A percentile compares a stretch with the other conserved stretches of the same genome.
These are phyloP conservation scores for Salix koriyanagi DNA, from an alignment of 345 rosid species.

Conservation along the genomic window DNA sequence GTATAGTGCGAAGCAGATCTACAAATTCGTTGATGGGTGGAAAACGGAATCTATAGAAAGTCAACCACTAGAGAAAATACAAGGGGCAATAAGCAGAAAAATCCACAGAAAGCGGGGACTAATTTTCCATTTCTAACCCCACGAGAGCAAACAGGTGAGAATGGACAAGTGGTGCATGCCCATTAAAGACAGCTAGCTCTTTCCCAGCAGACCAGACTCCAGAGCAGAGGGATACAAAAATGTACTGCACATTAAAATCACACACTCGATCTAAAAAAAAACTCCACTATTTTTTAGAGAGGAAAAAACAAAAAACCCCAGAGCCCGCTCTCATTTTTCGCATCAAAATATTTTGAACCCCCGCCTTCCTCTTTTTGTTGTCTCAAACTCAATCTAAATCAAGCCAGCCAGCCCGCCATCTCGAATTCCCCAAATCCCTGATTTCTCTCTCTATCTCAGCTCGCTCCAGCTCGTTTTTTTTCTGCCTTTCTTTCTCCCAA, in stretches of 20 bases:
- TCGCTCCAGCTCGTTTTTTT: too few species aligned
- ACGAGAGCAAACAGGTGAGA: too few species aligned
- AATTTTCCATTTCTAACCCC: too few species aligned
- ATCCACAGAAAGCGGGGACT: too few species aligned
- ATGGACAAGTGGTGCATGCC: too few species aligned
- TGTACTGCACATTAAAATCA: too few species aligned
- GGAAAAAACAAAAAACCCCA: background rate
- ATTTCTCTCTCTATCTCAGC: background rate
- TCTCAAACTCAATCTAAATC: background rate
- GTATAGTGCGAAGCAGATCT: too few species aligned
- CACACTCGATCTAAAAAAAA: too few species aligned
- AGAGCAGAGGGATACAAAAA: too few species aligned
- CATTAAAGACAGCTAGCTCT: too few species aligned
- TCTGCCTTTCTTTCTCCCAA: background rate
- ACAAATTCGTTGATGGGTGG: background rate
- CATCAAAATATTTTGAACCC: conserved; percentile 25
- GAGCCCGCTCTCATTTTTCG: conserved; percentile 19
- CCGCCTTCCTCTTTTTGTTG: conserved; percentile 12
- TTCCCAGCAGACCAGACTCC: too few species aligned
- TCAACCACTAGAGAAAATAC: background rate
- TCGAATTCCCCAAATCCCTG: background rate
- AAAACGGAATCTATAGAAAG: background rate
- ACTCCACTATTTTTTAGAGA: background rate
- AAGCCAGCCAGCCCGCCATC: conserved; percentile 13
- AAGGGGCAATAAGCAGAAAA: background rate